Base-by-base conservation (phyloP, 1,139 yeast species). In the Zygosaccharomyces sapae region DNA sequence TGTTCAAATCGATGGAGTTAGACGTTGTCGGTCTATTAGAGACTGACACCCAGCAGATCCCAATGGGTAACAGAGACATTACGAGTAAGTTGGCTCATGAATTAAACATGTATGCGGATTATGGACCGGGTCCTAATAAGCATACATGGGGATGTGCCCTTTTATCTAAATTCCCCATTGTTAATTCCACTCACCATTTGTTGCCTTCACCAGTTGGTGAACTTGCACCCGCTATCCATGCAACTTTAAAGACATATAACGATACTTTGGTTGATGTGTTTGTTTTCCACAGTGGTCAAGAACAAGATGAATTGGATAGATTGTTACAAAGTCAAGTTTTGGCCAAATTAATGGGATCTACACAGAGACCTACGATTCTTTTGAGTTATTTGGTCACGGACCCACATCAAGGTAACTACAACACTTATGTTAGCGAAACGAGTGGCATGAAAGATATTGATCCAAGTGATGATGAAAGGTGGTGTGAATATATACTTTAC, bases 61-160 rank as follows among this genome's bases (percentile, higher is more conserved):
- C 90, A 50, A 94, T 94, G 76, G 98, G 98, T 40, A 87, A 89
- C 70, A 78, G 98, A 61, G 98, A 92, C 61, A 73, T 92, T 63
- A 89, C 97, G 0, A 96, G 88, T 69, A 81, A 81, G 53, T 73
- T 92, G 53, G 96, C 97, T 0, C 96, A 89, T 67, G 96, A 90
- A 57, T 75, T 92, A 57, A 92, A 90, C 31, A 88, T 88, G 92
- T 92, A 90, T 65, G 90, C 83, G 20, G 98, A 92, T 68, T 92
- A 82, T 63, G 98, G 98, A 10, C 98, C 98, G 3, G 97, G 97
- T 10, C 97, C 98, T 49, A 87, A 89, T 66, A 86, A 90, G 67
- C 97, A 92, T 68, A 92, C 98, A 0, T 92, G 98, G 98, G 98
- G 98, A 37, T 86, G 94, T 44, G 94, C 94, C 1, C 74, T 92